phyloP scores from a whole-genome alignment of 768 basidiomycete species.

The Mycena olivaceomarginata region DNA sequence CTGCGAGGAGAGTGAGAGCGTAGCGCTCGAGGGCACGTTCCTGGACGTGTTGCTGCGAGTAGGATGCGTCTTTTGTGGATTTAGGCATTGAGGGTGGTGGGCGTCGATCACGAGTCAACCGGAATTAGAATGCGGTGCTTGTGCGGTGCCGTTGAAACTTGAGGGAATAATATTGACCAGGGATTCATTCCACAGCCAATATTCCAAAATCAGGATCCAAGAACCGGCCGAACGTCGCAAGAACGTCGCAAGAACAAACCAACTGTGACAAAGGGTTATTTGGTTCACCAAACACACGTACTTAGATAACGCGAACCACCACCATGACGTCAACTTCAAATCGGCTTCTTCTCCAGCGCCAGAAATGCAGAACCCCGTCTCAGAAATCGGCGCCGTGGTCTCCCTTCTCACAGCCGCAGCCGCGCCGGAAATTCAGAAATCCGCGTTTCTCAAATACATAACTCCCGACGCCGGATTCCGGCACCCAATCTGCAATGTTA shows the following conservation, averaged over 20 bases:
- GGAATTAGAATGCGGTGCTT: background rate
- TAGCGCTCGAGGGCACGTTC: slow-evolving; percentile 42
- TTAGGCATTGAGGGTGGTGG: slow-evolving; percentile 35
- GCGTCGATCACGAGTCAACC: background rate
- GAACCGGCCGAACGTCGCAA: too few relatives aligned
- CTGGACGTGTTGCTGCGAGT: slow-evolving; percentile 42
- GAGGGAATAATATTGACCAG: too few relatives aligned
- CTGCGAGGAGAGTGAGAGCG: slow-evolving; percentile 23
- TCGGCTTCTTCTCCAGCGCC: background rate
- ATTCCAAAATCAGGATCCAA: too few relatives aligned
- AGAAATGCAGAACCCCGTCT: slow-evolving; percentile 73
- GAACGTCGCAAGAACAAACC: too few relatives aligned
- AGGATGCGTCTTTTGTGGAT: slow-evolving; percentile 36
- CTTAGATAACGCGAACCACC: background rate
- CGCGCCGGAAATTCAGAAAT: slow-evolving; percentile 70
- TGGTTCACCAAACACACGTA: background rate
- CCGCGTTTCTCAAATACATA: slow-evolving; percentile 70
- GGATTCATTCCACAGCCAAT: too few relatives aligned
- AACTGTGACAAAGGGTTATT: too few relatives aligned
- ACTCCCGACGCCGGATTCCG: slow-evolving; percentile 73
- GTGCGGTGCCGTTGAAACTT: background rate
- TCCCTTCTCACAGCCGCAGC: slow-evolving; percentile 66
- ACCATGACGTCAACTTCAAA: background rate
- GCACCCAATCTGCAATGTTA: slow-evolving; percentile 75
- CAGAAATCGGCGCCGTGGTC: slow-evolving; percentile 69